These are phyloP conservation scores for Tephrocybe sp. DNA, from an alignment of 768 basidiomycete genomes.

Conservation along the genomic window DNA sequence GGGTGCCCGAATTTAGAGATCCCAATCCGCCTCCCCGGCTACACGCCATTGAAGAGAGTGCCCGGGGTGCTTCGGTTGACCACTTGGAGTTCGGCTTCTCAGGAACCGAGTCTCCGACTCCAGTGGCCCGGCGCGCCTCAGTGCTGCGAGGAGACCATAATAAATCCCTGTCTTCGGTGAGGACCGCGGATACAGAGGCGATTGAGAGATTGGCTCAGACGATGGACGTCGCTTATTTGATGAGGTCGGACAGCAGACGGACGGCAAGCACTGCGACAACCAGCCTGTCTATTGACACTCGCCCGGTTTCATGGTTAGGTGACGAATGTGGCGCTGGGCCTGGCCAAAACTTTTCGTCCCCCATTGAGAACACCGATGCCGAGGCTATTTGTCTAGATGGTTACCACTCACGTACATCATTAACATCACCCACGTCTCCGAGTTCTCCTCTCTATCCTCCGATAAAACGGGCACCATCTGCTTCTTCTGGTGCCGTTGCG, in stretches of 20 bases:
- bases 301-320: constrained; percentile 3
- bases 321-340: constrained; percentile 13
- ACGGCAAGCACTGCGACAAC: constrained; percentile 27
- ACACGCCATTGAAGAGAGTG: constrained; percentile 53
- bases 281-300: constrained; percentile 28
- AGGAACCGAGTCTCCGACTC: constrained; percentile 8
- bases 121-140: constrained; percentile 7
- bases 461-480: constrained; percentile 13
- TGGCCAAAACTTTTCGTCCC: constrained; percentile 26
- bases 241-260: constrained; percentile 28
- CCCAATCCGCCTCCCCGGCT: constrained; percentile 75
- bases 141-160: constrained; percentile 35
- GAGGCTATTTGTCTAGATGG: constrained; percentile 9
- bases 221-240: constrained; percentile 68
- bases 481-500: constrained; percentile 34
- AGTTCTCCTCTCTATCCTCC: constrained; percentile 1
- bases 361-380: constrained; percentile 25
- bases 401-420: not conserved
- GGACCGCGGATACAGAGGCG: constrained; percentile 66
- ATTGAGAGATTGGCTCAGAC: constrained; percentile 63
- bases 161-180: constrained; percentile 53
- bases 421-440: not conserved
- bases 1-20: constrained; percentile 63
- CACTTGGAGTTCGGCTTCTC: constrained; percentile 7
- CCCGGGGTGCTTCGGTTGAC: constrained; percentile 27